These are phyloP conservation scores for Ramalina intermedia DNA, from an alignment of 495 filamentous ascomycete genomes.

Conservation along the genomic window DNA sequence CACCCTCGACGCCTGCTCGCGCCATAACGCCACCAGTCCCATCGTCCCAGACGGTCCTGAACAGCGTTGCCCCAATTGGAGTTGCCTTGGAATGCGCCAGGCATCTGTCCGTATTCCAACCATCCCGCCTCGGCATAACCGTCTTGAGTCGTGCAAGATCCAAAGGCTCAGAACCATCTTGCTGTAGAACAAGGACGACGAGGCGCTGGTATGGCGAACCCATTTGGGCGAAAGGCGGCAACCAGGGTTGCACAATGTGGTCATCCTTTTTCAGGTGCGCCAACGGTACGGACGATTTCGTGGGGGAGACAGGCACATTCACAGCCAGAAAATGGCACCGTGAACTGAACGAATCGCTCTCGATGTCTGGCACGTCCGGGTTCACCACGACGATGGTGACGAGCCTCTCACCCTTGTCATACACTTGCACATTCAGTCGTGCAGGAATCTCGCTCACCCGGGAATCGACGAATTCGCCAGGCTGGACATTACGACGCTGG, in stretches of 20 bases:
- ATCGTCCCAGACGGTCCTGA: conserved; percentile 82
- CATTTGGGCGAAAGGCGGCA: conserved; percentile 75
- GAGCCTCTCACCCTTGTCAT: conserved; percentile 64
- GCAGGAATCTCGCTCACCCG: conserved; percentile 51
- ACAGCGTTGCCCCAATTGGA: conserved; percentile 71
- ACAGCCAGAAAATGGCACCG: conserved; percentile 74
- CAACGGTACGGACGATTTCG: conserved; percentile 36
- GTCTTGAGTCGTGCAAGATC: conserved; percentile 43
- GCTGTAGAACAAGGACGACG: conserved; percentile 67
- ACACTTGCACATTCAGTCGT: conserved; percentile 68
- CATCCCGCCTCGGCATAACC: conserved; percentile 38
- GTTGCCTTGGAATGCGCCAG: conserved; percentile 52
- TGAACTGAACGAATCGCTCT: conserved; percentile 62
- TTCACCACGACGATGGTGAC: conserved; percentile 78
- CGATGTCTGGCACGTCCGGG: conserved; percentile 71
- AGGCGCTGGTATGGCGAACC: conserved; percentile 85
- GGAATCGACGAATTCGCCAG: conserved; percentile 67
- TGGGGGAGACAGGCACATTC: conserved; percentile 47
- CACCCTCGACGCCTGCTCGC: conserved; percentile 54
- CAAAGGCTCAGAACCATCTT: conserved; percentile 44
- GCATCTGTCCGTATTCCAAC: conserved; percentile 49
- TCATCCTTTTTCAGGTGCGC: conserved; percentile 35
- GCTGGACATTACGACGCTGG: conserved; percentile 45
- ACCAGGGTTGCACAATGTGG: conserved; percentile 64
- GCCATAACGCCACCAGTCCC: conserved; percentile 74